Percentiles rank a stretch among this genome's conserved stretches.
These are phyloP conservation scores for Ganoderma multipileum DNA, from an alignment of 1,284 basidiomycete species.

Conservation along the genomic window DNA sequence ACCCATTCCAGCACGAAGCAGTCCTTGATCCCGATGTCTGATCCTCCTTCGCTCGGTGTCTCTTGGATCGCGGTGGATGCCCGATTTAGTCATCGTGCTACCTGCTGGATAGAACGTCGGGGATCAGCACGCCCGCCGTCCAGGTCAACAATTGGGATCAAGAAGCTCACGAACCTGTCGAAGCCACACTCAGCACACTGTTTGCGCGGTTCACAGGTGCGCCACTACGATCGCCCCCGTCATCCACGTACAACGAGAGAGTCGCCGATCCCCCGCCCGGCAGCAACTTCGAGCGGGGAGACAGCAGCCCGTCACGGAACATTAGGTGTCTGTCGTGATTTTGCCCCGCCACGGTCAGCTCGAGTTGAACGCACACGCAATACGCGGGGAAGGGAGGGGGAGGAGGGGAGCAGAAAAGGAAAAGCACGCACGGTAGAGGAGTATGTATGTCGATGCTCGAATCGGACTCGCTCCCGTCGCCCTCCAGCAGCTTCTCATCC, in stretches of 20 bases:
- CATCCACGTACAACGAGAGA: constrained; percentile 29
- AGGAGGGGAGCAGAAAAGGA: not conserved
- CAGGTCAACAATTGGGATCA: not conserved
- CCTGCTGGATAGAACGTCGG: constrained; percentile 25
- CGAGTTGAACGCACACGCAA: not conserved
- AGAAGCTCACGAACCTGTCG: constrained; percentile 30
- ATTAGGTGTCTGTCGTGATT: constrained; percentile 65
- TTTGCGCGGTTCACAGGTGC: constrained; percentile 25
- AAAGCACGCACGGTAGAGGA: constrained; percentile 70
- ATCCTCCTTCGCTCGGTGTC: constrained; percentile 67
- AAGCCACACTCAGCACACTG: constrained; percentile 39
- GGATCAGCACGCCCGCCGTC: not conserved
- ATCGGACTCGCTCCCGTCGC: constrained; percentile 58
- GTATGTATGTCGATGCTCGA: constrained; percentile 82
- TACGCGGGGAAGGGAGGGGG: not conserved
- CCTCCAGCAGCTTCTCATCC: constrained; percentile 42
- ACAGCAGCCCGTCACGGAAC: constrained; percentile 76
- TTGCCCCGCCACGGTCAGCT: not conserved
- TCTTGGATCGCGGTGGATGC: constrained; percentile 65
- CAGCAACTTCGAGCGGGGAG: constrained; percentile 75
- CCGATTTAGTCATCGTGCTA: constrained; percentile 59
- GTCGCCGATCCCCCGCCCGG: constrained; percentile 31
- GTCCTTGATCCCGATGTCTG: constrained; percentile 75
- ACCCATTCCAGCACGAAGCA: constrained; percentile 74
- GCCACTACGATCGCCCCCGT: constrained; percentile 21